Conservation (phyloP, 2,329 filamentous ascomycete genomes). For the Paracoccidioides lutzii region DNA sequence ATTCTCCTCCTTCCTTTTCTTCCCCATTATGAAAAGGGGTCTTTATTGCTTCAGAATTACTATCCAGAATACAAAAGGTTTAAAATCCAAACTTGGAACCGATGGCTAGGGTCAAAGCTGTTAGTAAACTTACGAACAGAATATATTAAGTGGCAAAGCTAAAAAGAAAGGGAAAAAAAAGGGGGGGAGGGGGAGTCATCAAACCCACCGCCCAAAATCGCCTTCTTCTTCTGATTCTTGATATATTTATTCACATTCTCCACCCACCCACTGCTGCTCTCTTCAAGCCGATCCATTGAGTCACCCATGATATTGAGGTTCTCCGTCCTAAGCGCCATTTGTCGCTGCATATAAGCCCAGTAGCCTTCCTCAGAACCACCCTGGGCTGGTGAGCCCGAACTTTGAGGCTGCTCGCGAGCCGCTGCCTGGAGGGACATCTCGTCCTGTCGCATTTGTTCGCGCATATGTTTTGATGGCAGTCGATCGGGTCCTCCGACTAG, state of each 20-base stretch:
- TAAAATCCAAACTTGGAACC: constrained; percentile 33
- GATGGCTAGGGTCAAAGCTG: constrained; percentile 17
- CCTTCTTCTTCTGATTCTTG: constrained; percentile 71
- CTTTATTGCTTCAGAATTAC: background rate
- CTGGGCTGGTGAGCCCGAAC: background rate
- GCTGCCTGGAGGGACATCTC: constrained; percentile 39
- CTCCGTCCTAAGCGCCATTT: constrained; percentile 83
- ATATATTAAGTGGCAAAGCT: background rate
- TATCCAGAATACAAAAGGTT: background rate
- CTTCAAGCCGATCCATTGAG: constrained; percentile 67
- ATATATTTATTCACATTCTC: constrained; percentile 83
- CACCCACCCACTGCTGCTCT: constrained; percentile 71
- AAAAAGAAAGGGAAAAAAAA: background rate
- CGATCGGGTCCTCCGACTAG: constrained; percentile 70
- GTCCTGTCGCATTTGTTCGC: constrained; percentile 65
- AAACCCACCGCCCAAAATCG: constrained; percentile 53
- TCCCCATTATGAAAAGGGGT: too few relatives aligned
- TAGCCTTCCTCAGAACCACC: constrained; percentile 49
- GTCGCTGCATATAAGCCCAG: constrained; percentile 68
- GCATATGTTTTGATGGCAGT: constrained; percentile 77
- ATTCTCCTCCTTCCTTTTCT: too few relatives aligned
- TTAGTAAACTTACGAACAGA: background rate
- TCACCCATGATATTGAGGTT: constrained; percentile 73
- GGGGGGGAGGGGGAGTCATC: too few relatives aligned
- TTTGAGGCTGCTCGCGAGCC: constrained; percentile 13